Conservation (phyloP, 768 basidiomycete genomes). For the Leccinum boreale region DNA sequence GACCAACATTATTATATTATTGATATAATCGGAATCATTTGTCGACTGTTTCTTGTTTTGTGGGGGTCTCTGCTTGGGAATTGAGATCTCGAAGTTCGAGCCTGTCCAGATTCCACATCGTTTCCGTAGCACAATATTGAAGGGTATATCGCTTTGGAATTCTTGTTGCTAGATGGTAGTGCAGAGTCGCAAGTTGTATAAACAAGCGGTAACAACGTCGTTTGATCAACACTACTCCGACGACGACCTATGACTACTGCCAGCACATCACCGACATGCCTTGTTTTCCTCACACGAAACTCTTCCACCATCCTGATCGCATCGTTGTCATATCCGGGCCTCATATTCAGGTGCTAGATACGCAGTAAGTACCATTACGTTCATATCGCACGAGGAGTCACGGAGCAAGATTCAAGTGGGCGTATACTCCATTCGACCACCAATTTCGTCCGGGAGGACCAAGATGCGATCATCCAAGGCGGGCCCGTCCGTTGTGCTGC, state of each 20-base stretch:
- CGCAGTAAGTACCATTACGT: slow-evolving; percentile 39
- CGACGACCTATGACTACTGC: background rate
- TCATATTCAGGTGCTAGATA: slow-evolving; percentile 58
- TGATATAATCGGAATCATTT: no score
- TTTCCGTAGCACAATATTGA: background rate
- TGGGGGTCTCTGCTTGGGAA: background rate
- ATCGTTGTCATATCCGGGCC: slow-evolving; percentile 54
- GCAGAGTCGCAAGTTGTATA: background rate
- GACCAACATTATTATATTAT: no score
- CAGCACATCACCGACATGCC: slow-evolving; percentile 27
- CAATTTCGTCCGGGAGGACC: slow-evolving; percentile 29
- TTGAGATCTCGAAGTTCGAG: background rate
- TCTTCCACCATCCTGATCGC: slow-evolving; percentile 38
- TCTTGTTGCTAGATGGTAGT: background rate
- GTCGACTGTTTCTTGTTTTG: background rate
- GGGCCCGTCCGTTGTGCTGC: slow-evolving; percentile 62
- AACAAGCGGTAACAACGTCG: background rate
- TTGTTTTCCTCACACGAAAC: slow-evolving; percentile 46
- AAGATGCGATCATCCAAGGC: slow-evolving; percentile 37
- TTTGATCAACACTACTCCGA: background rate
- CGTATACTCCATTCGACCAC: slow-evolving; percentile 45
- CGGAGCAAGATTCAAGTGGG: slow-evolving; percentile 45
- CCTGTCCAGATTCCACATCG: background rate
- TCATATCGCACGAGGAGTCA: slow-evolving; percentile 5
- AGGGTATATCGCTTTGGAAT: background rate